These are phyloP conservation scores for Mrakia frigida DNA, from an alignment of 768 basidiomycete species.

Conservation along the genomic window DNA sequence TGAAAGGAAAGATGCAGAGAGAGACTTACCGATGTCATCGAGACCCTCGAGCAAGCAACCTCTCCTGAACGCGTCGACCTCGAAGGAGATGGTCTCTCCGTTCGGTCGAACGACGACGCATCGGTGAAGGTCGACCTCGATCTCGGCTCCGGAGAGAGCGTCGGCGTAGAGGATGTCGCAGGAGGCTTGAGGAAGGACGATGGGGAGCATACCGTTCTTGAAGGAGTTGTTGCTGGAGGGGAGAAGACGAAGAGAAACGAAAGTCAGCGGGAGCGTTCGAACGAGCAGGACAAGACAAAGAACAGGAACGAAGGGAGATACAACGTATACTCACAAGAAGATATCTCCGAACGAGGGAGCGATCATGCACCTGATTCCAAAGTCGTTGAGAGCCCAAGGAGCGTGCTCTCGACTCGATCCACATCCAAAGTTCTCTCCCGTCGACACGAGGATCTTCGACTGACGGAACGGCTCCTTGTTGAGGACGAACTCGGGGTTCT, in stretches of 20 bases:
- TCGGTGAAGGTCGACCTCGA: conserved; percentile 80
- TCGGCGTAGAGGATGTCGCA: conserved; percentile 70
- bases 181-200: conserved; percentile 62
- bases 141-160: conserved; percentile 64
- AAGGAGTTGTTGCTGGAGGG: conserved; percentile 56
- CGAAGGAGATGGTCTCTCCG: conserved; percentile 70
- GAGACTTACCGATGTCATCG: conserved; percentile 75
- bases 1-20: not conserved
- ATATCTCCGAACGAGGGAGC: conserved; percentile 88
- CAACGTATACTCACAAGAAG: conserved; percentile 50
- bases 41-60: conserved; percentile 92
- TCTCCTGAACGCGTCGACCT: conserved; percentile 80
- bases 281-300: conserved; percentile 24
- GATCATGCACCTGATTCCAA: conserved; percentile 81
- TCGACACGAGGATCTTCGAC: conserved; percentile 74
- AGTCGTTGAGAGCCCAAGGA: conserved; percentile 69
- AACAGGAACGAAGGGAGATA: not conserved
- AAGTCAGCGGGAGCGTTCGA: not conserved
- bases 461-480: conserved; percentile 72
- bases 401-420: conserved; percentile 88
- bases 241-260: not conserved
- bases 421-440: conserved; percentile 84
- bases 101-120: conserved; percentile 63
- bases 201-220: conserved; percentile 89
- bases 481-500: conserved; percentile 72